Evolutionary conservation across 2,329 filamentous ascomycete species (phyloP).

Genomic region (Alternaria tenuissima): DNA sequence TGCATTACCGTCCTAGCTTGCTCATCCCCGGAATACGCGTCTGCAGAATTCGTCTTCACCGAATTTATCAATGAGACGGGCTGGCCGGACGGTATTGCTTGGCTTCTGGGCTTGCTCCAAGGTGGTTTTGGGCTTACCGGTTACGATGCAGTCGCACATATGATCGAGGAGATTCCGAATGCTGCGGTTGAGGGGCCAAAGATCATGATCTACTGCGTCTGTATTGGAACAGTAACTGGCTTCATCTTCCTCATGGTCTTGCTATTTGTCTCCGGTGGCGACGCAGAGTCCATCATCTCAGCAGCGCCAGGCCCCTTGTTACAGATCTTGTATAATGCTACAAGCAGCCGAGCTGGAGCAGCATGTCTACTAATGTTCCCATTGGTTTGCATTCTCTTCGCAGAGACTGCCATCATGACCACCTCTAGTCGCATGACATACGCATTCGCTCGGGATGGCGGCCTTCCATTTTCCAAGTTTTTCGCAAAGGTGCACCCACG

Average conservation of each 20-base stretch:
- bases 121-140: constrained; percentile 64
- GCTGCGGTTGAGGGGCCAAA: constrained; percentile 67
- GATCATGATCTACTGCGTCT: constrained; percentile 72
- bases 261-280: constrained; percentile 67
- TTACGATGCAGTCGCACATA: constrained; percentile 63
- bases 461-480: constrained; percentile 67
- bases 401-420: constrained; percentile 70
- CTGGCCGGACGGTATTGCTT: constrained; percentile 73
- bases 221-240: constrained; percentile 69
- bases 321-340: constrained; percentile 70
- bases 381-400: constrained; percentile 69
- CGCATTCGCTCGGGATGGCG: constrained; percentile 72
- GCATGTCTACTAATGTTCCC: constrained; percentile 74
- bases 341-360: constrained; percentile 66
- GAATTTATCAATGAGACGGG: constrained; percentile 73
- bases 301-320: constrained; percentile 66
- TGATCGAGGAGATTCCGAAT: constrained; percentile 69
- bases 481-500: constrained; percentile 69
- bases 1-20: constrained; percentile 74
- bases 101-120: constrained; percentile 61
- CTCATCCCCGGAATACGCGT: constrained; percentile 70
- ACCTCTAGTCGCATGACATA: constrained; percentile 72
- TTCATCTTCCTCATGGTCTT: constrained; percentile 69
- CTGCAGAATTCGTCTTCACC: constrained; percentile 70
- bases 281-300: constrained; percentile 64